Conservation (phyloP, 495 filamentous ascomycete species). For the Halenospora varia region DNA sequence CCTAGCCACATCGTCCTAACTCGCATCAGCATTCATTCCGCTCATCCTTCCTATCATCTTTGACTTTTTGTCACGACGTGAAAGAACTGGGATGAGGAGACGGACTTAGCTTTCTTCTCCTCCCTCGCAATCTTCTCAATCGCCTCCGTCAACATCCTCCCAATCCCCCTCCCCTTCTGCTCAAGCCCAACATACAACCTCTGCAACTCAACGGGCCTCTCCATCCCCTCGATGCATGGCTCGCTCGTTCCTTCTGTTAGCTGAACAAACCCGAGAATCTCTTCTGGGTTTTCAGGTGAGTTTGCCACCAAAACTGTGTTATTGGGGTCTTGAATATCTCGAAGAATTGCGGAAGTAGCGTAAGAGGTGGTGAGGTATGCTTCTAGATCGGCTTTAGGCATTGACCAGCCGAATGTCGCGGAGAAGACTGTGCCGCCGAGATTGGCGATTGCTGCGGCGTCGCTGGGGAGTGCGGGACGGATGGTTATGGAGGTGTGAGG, state of each 20-base stretch:
- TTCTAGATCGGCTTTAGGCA: slow-evolving; percentile 29
- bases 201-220: slow-evolving; percentile 30
- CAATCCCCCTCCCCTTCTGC: slow-evolving; percentile 32
- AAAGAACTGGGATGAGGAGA: background rate
- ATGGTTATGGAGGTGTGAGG: background rate
- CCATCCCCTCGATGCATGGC: slow-evolving; percentile 25
- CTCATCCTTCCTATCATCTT: background rate
- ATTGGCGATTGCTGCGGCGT: slow-evolving; percentile 29
- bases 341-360: slow-evolving; percentile 20
- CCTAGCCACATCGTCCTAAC: slow-evolving; percentile 33
- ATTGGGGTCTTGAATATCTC: slow-evolving; percentile 24
- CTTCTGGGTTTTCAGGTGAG: slow-evolving; percentile 11
- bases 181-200: slow-evolving; percentile 34
- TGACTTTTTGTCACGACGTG: no score
- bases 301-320: slow-evolving; percentile 27
- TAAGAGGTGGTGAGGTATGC: slow-evolving; percentile 30
- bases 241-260: slow-evolving; percentile 30
- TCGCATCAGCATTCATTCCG: background rate
- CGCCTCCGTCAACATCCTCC: slow-evolving; percentile 27
- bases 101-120: slow-evolving; percentile 25
- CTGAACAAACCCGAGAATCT: slow-evolving; percentile 33
- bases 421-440: slow-evolving; percentile 34
- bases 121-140: slow-evolving; percentile 30
- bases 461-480: slow-evolving; percentile 27
- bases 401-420: slow-evolving; percentile 32